These are phyloP conservation scores for Aureobasidium sp. DNA, from an alignment of 2,329 filamentous ascomycete species.

Conservation along the genomic window DNA sequence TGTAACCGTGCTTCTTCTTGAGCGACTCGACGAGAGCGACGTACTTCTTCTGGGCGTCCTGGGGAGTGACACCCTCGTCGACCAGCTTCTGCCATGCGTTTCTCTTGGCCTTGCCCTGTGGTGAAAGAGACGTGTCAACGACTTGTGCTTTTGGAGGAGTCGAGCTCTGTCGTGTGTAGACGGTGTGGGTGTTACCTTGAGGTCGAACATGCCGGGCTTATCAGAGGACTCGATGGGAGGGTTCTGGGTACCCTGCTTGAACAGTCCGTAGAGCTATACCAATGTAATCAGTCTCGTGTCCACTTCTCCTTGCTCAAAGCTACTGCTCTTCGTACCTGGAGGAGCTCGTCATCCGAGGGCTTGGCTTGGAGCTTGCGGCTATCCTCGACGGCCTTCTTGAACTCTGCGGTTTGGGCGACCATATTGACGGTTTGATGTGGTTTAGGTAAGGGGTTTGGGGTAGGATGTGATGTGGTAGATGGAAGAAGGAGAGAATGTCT, in stretches of 20 bases:
- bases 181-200: slow-evolving; percentile 47
- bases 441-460: neutral
- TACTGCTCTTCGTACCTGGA: slow-evolving; percentile 39
- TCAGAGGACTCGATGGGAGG: slow-evolving; percentile 30
- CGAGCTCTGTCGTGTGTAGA: neutral
- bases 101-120: slow-evolving; percentile 62
- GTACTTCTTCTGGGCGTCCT: slow-evolving; percentile 69
- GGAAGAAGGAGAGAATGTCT: neutral
- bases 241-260: slow-evolving; percentile 37
- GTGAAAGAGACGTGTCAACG: neutral
- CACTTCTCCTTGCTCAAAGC: neutral
- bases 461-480: neutral
- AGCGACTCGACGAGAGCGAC: slow-evolving; percentile 62
- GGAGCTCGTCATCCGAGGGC: slow-evolving; percentile 56
- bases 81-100: slow-evolving; percentile 65
- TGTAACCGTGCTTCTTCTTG: slow-evolving; percentile 61
- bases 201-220: slow-evolving; percentile 60
- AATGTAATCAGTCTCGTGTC: neutral
- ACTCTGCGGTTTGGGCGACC: slow-evolving; percentile 50
- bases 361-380: slow-evolving; percentile 60
- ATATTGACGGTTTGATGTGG: slow-evolving; percentile 9
- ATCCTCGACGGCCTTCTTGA: slow-evolving; percentile 66
- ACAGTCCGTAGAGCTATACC: slow-evolving; percentile 43
- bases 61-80: slow-evolving; percentile 53
- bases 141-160: neutral